These are phyloP conservation scores for Achaetomium macrosporum DNA, from an alignment of 2,329 filamentous ascomycete genomes.

Conservation along the genomic window DNA sequence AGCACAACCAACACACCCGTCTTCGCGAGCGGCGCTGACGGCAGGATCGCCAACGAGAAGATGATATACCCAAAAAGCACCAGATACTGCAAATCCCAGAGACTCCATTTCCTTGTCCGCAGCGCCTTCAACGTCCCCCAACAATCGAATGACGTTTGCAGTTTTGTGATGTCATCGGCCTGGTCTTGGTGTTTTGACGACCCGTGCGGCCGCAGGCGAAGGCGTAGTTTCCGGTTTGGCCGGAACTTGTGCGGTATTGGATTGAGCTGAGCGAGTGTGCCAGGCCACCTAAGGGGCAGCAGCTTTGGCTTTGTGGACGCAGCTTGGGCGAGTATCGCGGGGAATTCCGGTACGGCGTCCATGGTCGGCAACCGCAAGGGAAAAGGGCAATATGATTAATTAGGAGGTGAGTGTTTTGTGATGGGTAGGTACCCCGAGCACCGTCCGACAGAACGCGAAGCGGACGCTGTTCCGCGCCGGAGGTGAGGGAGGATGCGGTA, in stretches of 20 bases:
- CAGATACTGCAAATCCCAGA: constrained; percentile 80
- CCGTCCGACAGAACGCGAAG: constrained; percentile 1
- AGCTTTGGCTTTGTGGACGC: constrained; percentile 27
- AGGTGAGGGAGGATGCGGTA: background rate
- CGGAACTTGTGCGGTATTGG: constrained; percentile 31
- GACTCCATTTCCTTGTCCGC: constrained; percentile 70
- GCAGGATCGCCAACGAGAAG: constrained; percentile 79
- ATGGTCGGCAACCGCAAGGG: background rate
- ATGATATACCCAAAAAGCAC: constrained; percentile 67
- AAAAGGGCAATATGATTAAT: background rate
- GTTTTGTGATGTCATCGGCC: constrained; percentile 59
- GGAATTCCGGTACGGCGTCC: constrained; percentile 11
- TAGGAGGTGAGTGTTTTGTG: background rate
- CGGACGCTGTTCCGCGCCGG: constrained; percentile 1
- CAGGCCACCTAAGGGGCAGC: constrained; percentile 17
- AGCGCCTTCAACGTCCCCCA: constrained; percentile 70
- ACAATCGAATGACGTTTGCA: constrained; percentile 79
- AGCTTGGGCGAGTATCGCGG: constrained; percentile 16
- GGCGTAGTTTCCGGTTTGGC: constrained; percentile 23
- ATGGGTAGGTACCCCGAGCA: background rate
- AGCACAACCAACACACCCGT: constrained; percentile 62
- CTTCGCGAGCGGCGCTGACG: constrained; percentile 74
- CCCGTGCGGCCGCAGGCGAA: constrained; percentile 22
- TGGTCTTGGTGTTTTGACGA: constrained; percentile 13
- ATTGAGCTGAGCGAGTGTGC: constrained; percentile 28